These are phyloP conservation scores for Solanum dulcamara DNA, from an alignment of 257 asterid species.

Conservation along the genomic window DNA sequence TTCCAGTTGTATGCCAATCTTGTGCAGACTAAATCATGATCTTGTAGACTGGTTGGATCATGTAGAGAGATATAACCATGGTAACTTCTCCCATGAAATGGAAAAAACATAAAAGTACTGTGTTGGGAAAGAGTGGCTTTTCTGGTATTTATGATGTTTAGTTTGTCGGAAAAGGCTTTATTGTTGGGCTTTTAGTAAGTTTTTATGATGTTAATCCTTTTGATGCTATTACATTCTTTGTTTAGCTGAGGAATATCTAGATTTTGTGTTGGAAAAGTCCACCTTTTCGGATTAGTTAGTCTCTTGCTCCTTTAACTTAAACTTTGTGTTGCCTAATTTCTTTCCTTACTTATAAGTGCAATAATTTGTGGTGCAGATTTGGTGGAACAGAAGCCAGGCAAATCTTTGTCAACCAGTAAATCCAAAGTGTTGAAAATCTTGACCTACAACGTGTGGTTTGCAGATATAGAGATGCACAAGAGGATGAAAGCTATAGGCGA, in stretches of 20 bases:
- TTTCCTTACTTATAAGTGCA: background rate
- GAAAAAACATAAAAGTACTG: background rate
- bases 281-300: background rate
- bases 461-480: slow-evolving; percentile 61
- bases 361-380: slow-evolving; percentile 1
- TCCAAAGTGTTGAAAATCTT: slow-evolving; percentile 50
- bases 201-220: background rate
- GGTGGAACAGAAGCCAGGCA: slow-evolving; percentile 18
- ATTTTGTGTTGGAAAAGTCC: background rate
- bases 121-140: background rate
- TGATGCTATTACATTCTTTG: background rate
- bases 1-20: background rate
- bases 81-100: background rate
- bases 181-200: background rate
- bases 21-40: background rate
- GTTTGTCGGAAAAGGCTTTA: background rate
- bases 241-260: background rate
- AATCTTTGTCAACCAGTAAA: slow-evolving; percentile 9
- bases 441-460: slow-evolving; percentile 92
- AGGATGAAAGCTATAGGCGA: slow-evolving; percentile 74
- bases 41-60: background rate
- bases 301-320: background rate
- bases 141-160: background rate
- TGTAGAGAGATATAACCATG: background rate
- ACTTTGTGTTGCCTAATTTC: background rate